phyloP scores from a whole-genome alignment of 2,329 filamentous ascomycete genomes.

The Cercospora sp. region DNA sequence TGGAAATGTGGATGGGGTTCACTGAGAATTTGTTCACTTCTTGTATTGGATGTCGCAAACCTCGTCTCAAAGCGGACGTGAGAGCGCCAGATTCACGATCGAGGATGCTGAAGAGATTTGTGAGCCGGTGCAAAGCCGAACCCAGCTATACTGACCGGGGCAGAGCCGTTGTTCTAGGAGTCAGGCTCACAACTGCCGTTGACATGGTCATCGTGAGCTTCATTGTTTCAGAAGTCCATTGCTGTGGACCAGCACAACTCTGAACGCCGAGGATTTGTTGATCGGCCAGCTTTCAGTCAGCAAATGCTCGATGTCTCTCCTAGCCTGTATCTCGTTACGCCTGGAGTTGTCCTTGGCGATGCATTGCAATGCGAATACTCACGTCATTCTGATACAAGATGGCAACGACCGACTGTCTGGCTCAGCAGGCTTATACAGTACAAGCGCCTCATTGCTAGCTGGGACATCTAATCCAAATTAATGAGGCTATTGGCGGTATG shows the following conservation, averaged over 20 bases:
- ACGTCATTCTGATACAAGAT: background rate
- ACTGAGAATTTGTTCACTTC: background rate
- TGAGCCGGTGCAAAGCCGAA: background rate
- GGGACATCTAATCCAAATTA: background rate
- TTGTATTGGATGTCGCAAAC: background rate
- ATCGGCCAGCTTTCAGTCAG: background rate
- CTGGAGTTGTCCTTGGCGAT: background rate
- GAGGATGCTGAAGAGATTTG: background rate
- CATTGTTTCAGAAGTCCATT: background rate
- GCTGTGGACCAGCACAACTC: background rate
- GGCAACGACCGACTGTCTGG: background rate
- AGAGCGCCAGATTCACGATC: background rate
- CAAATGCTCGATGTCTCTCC: background rate
- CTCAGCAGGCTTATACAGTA: background rate
- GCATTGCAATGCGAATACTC: background rate
- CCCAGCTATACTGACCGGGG: background rate
- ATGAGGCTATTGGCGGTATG: background rate
- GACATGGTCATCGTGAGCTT: background rate
- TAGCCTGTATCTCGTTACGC: background rate
- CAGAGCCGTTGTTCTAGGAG: background rate
- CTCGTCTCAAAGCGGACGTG: background rate
- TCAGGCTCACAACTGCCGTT: background rate
- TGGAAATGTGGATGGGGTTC: background rate
- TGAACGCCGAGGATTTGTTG: background rate
- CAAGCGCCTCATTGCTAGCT: background rate